Percentiles rank a stretch among this genome's conserved stretches.
These are phyloP conservation scores for Auricularia auricula-judae DNA, from an alignment of 768 basidiomycete genomes.

Conservation along the genomic window DNA sequence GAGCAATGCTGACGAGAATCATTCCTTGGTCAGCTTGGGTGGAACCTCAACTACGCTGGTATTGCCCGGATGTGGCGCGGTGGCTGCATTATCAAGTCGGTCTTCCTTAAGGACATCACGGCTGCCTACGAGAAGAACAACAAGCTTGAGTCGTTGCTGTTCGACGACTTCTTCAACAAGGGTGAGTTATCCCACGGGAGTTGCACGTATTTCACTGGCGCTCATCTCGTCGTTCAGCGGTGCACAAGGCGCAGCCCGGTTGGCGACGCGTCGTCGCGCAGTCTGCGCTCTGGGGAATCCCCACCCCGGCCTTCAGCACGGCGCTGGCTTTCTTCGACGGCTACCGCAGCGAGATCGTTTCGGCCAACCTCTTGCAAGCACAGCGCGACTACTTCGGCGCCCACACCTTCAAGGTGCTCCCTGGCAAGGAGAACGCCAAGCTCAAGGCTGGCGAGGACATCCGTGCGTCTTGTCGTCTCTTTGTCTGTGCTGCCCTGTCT, in stretches of 20 bases:
- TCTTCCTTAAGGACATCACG: slow-evolving; percentile 91
- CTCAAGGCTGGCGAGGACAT: slow-evolving; percentile 79
- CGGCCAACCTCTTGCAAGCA: slow-evolving; percentile 5
- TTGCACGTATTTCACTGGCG: neutral
- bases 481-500: neutral
- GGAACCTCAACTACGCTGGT: slow-evolving; percentile 95
- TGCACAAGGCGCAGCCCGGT: slow-evolving; percentile 91
- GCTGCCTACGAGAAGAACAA: slow-evolving; percentile 78
- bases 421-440: slow-evolving; percentile 80
- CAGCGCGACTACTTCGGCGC: slow-evolving; percentile 98
- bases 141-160: slow-evolving; percentile 82
- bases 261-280: slow-evolving; percentile 98
- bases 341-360: slow-evolving; percentile 41
- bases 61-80: slow-evolving; percentile 99
- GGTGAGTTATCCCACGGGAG: slow-evolving; percentile 29
- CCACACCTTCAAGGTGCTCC: slow-evolving; percentile 91
- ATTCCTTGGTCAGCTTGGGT: slow-evolving; percentile 38
- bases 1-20: neutral
- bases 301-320: slow-evolving; percentile 95
- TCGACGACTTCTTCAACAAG: slow-evolving; percentile 97
- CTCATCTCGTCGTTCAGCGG: slow-evolving; percentile 34
- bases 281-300: slow-evolving; percentile 94
- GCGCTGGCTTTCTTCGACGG: slow-evolving; percentile 98
- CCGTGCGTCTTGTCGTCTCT: slow-evolving; percentile 40
- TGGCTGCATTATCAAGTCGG: slow-evolving; percentile 98